A percentile compares a stretch with the other conserved stretches of the same genome.
These are phyloP conservation scores for Chrysoporthe cubensis DNA, from an alignment of 2,329 filamentous ascomycete genomes.

Conservation along the genomic window DNA sequence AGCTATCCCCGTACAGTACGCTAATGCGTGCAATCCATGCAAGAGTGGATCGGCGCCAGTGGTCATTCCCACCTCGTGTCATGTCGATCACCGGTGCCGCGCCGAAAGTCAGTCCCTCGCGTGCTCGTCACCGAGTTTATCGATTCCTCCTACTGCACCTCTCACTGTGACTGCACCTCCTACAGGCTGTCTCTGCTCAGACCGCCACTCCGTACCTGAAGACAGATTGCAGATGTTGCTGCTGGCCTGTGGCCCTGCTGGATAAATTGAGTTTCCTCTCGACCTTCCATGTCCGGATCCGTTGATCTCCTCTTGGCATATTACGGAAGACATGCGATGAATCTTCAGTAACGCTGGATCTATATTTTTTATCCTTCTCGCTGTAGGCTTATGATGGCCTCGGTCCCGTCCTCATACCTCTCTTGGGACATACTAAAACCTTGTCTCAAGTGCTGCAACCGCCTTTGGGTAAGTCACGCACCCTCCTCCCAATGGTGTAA, in stretches of 20 bases:
- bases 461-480: conserved; percentile 24
- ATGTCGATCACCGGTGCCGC: conserved; percentile 12
- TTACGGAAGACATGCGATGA: conserved; percentile 12
- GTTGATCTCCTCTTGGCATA: conserved; percentile 19
- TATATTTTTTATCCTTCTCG: neutral
- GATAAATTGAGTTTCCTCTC: conserved; percentile 2
- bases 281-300: neutral
- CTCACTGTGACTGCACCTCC: neutral
- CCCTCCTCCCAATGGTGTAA: neutral
- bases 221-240: conserved; percentile 8
- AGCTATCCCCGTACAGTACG: neutral
- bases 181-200: conserved; percentile 18
- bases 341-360: neutral
- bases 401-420: conserved; percentile 17
- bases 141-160: conserved; percentile 6
- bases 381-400: conserved; percentile 17
- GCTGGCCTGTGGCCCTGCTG: conserved; percentile 1
- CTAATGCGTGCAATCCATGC: conserved; percentile 18
- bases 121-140: neutral
- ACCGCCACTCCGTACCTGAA: conserved; percentile 25
- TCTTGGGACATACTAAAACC: conserved; percentile 27
- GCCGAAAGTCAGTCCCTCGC: neutral
- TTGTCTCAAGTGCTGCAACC: conserved; percentile 27
- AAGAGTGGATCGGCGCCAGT: conserved; percentile 9
- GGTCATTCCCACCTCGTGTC: conserved; percentile 9